Evolutionary conservation across 345 rosid species (phyloP), one percentile per base, ranked within the genome.

Genomic region (Iberis pinnata): DNA sequence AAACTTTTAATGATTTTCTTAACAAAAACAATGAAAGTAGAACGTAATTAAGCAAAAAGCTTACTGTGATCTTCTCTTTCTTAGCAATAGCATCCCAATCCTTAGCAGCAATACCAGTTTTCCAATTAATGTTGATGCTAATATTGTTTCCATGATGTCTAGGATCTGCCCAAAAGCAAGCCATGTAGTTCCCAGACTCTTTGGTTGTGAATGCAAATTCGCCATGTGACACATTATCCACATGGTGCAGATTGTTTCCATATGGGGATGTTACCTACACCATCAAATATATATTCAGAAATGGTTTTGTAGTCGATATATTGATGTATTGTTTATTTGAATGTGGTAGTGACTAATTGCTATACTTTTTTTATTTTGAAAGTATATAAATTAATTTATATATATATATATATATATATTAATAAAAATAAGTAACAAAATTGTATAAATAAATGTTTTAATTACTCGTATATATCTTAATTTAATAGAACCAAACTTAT

Each of bases 31-130:
- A 7, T 29, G 33, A 29, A 29, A 9, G 37, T 31, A 4, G 35
- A 6, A 5, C 9, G 9, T 31, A 8, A 31, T 31, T n/a, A n/a
- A n/a, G 7, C 7, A 6, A 8, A 6, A 35, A 49, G 42, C 79
- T 71, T 33, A 71, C 96, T 83, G 88, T 82, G 32, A 92, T 81
- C 75, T 88, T 85, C 65, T 92, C 95, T 62, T 80, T 92, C 68
- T 61, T 88, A 2, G 93, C 98, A 48, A 92, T 81, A 20, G 98
- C 78, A 2, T 71, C 93, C 98, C 98, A 92, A 71, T 92, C 95
- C 73, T 85, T 88, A 6, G 98, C 88, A n/a, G 89, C 82, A 24
- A 92, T 76, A 38, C 98, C 98, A 27, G 66, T 80, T 75, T 69
- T 88, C 98, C 96, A 92, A 36, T 92, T 95, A 35, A 92, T 60